Evolutionary conservation across 495 filamentous ascomycete species (phyloP).

Genomic region (Aspergillus panamensis): DNA sequence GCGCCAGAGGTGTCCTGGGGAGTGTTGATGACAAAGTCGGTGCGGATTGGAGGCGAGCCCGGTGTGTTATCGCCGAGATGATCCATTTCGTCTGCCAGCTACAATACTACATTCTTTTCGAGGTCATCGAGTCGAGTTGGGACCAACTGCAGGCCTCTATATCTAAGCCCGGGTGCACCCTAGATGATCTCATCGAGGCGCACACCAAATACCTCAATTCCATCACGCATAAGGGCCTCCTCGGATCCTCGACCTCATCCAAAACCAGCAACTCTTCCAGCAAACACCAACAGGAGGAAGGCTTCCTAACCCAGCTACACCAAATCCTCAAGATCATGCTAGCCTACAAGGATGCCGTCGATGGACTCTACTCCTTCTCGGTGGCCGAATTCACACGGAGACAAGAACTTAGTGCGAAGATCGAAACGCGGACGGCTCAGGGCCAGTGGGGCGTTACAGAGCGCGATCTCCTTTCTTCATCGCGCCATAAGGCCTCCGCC

Average conservation of each 20-base stretch:
- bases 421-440: conserved; percentile 59
- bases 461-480: conserved; percentile 39
- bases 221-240: conserved; percentile 94
- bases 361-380: conserved; percentile 89
- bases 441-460: conserved; percentile 64
- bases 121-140: conserved; percentile 96
- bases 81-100: conserved; percentile 96
- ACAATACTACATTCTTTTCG: conserved; percentile 98
- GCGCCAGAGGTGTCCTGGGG: conserved; percentile 84
- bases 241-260: conserved; percentile 61
- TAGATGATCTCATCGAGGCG: conserved; percentile 91
- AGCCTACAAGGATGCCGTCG: conserved; percentile 86
- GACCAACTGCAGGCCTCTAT: conserved; percentile 77
- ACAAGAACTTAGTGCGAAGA: conserved; percentile 76
- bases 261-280: conserved; percentile 33
- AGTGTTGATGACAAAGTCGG: conserved; percentile 72
- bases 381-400: conserved; percentile 89
- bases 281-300: conserved; percentile 60
- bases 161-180: conserved; percentile 74
- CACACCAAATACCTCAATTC: conserved; percentile 86
- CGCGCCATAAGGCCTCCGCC: conserved; percentile 23
- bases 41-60: conserved; percentile 82
- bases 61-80: conserved; percentile 92
- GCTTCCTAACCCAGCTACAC: conserved; percentile 86
- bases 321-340: conserved; percentile 94